These are phyloP conservation scores for Emergomyces orientalis DNA, from an alignment of 2,329 filamentous ascomycete genomes.

Conservation along the genomic window DNA sequence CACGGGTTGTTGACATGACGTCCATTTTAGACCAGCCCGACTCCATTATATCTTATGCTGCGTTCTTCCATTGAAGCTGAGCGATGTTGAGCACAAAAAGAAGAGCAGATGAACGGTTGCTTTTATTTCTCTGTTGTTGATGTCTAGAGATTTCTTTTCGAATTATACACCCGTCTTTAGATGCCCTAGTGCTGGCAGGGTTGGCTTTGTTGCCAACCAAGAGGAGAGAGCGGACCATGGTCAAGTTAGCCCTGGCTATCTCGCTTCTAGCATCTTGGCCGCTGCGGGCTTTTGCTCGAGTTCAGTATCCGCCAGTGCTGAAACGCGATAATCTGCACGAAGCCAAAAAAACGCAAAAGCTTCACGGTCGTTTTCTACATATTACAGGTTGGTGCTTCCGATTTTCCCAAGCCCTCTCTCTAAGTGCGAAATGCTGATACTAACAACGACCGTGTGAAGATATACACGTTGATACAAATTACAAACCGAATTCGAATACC, in stretches of 20 bases:
- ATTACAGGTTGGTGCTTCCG: conserved; percentile 57
- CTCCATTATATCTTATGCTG: not conserved
- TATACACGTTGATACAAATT: conserved; percentile 83
- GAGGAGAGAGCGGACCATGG: conserved; percentile 3
- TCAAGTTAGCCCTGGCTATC: conserved; percentile 1
- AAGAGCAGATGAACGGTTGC: not conserved
- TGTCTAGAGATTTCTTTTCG: not conserved
- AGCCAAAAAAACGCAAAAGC: not conserved
- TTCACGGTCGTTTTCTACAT: conserved; percentile 73
- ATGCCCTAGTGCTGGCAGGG: not conserved
- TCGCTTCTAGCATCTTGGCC: conserved; percentile 2
- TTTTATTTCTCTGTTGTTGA: not conserved
- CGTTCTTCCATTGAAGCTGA: not conserved
- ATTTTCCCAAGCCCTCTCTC: conserved; percentile 10
- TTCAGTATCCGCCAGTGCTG: not conserved
- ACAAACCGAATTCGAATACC: conserved; percentile 67
- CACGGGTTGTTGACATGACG: not conserved
- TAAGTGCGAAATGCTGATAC: conserved; percentile 10
- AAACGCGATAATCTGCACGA: not conserved
- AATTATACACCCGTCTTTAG: not conserved
- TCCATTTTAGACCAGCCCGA: not conserved
- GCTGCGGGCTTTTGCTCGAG: not conserved
- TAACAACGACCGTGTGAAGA: conserved; percentile 47
- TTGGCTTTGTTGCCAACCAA: conserved; percentile 2
- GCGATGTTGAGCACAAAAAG: not conserved